Base-by-base conservation (phyloP, 306 rosid species). In the Gleditsia sinensis region DNA sequence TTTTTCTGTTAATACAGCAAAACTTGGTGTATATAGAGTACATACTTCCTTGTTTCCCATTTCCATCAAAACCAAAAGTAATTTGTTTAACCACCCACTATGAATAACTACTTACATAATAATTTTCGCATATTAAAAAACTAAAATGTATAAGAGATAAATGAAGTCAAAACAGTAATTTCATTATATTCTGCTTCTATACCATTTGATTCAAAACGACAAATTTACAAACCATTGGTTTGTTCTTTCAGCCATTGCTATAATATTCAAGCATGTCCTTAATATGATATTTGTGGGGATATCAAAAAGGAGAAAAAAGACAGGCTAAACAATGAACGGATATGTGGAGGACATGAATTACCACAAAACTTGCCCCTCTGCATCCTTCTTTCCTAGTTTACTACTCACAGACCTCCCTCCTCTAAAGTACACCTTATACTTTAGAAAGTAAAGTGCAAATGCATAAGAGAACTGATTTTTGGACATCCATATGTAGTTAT, bases 361-460 rank as follows among this genome's bases (percentile, higher is more conserved):
- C 81, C 71, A 20, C 83, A 83, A 80, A 85, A 86, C 84, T 79
- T 80, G 77, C 77, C 84, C 66, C 71, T 58, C 43, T 61, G 74
- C 71, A 32, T 72, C 42, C 40, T 11, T 68, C 5, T 65, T 58
- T 46, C 43, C n/a, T 58, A 55, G 48, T 79, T 34, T n/a, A n/a
- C n/a, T n/a, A n/a, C n/a, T n/a, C n/a, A n/a, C n/a, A n/a, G n/a
- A n/a, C n/a, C n/a, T n/a, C n/a, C n/a, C n/a, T n/a, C n/a, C n/a
- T n/a, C n/a, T n/a, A n/a, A n/a, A n/a, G n/a, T n/a, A n/a, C n/a
- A n/a, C n/a, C n/a, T n/a, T n/a, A n/a, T n/a, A n/a, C n/a, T n/a
- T n/a, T n/a, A n/a, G n/a, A n/a, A n/a, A n/a, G n/a, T n/a, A n/a
- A n/a, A n/a, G n/a, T n/a, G n/a, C n/a, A n/a, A n/a, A n/a, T n/a